Conservation (phyloP, 768 basidiomycete species). For the Hygrophoropsis aurantiaca region DNA sequence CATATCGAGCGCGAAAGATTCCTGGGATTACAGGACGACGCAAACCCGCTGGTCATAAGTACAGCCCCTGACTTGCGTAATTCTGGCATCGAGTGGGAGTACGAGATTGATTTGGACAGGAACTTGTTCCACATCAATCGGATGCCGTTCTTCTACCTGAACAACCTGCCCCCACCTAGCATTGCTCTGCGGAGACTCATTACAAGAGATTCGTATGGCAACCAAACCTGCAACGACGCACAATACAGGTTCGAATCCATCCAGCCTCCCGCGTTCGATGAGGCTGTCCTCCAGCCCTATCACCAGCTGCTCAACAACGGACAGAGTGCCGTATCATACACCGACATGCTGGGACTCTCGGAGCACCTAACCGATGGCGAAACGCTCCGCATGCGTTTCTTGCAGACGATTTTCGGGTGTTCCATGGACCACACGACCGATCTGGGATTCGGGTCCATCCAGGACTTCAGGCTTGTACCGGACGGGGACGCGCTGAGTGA, state of each 20-base stretch:
- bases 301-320: no score
- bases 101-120: slow-evolving; percentile 29
- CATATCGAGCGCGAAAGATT: background rate
- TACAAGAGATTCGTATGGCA: no score
- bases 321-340: no score
- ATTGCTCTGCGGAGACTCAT: no score
- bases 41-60: background rate
- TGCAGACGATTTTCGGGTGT: background rate
- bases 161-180: slow-evolving; percentile 5
- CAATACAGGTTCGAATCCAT: no score
- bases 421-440: background rate
- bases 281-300: no score
- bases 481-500: no score
- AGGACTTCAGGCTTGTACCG: no score
- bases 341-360: no score
- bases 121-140: slow-evolving; percentile 21
- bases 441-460: no score
- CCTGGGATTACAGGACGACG: background rate
- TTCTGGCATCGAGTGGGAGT: slow-evolving; percentile 28
- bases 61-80: slow-evolving; percentile 16
- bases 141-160: slow-evolving; percentile 5
- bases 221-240: no score
- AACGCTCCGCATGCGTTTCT: background rate
- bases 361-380: background rate
- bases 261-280: no score